Evolutionary conservation across 768 basidiomycete genomes (phyloP), one percentile per base, ranked within the genome.

Genomic region (Auriculariales sp.): DNA sequence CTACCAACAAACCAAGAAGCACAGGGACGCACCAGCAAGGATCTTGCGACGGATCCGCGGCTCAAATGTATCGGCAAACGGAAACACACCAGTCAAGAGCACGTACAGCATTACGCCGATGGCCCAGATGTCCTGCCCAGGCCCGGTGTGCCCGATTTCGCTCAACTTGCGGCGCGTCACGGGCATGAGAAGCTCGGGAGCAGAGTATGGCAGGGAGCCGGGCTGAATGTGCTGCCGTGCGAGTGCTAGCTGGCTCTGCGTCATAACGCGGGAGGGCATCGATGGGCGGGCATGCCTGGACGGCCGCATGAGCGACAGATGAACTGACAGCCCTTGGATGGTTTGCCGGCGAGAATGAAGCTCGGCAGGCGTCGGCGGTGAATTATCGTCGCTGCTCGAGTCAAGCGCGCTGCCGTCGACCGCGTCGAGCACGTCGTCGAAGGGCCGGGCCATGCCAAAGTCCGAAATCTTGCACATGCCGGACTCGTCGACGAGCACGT

Each of bases 81-180:
- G 95, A 5, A 98, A 68, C n/a, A 71, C 69, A 2, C 91, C 91
- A 0, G 80, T 81, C 17, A 98, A 72, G 1, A 99, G 70, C 6
- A 83, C 79, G 60, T 91, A 88, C 2, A 99, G 77, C 54, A 95
- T 73, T 49, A 92, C 80, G 0, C 95, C 95, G 2, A 97, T 67
- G 0, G 95, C 92, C 95, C 95, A 99, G 27, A 98, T 81, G 55
- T 99, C 95, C 59, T 92, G 88, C 0, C 86, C 78, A 2, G 91
- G 83, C 28, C 66, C 59, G 2, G 64, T 65, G 14, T 63, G 59
- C 4, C 10, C 50, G 53, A 7, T 53, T 48, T 7, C 62, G n/a
- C n/a, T n/a, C n/a, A n/a, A n/a, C 39, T 25, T 61, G 3, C 62
- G 59, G n/a, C 44, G 39, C 2, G 66, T 62, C 47, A 74, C 77